Evolutionary conservation across 257 asterid species (phyloP).

Genomic region (Agastache rugosa): DNA sequence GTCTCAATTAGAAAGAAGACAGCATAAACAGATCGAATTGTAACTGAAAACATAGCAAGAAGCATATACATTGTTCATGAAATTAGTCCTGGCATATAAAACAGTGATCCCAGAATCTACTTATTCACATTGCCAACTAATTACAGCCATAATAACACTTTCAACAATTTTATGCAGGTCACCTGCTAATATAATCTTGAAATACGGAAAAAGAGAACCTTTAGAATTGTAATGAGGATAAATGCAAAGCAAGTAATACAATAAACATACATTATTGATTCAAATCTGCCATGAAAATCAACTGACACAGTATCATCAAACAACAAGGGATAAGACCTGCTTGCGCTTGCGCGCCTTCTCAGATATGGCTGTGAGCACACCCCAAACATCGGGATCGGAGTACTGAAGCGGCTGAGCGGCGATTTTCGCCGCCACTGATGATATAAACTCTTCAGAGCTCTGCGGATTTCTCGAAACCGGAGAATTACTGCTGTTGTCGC

Average conservation of each 20-base stretch:
- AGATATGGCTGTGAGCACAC: constrained; percentile 94
- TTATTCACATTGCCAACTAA: background rate
- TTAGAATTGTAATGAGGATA: background rate
- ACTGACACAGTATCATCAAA: background rate
- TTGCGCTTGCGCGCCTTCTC: constrained; percentile 86
- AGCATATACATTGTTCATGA: background rate
- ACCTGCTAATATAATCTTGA: background rate
- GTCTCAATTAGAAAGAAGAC: background rate
- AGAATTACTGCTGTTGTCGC: constrained; percentile 33
- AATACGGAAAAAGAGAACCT: background rate
- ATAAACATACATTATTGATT: background rate
- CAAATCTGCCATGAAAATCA: background rate
- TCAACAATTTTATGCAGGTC: background rate
- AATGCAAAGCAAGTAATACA: constrained; percentile 11
- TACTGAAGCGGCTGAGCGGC: constrained; percentile 84
- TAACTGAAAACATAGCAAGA: constrained; percentile 7
- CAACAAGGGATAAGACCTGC: constrained; percentile 54
- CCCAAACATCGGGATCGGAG: constrained; percentile 93
- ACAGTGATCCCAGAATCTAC: background rate
- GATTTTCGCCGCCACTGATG: constrained; percentile 69
- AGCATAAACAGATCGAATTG: background rate
- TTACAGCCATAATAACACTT: background rate
- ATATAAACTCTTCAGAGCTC: constrained; percentile 55
- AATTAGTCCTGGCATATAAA: background rate
- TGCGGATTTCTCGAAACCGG: constrained; percentile 41